Conservation (phyloP, 805 yeast species). For the Candida anglica region DNA sequence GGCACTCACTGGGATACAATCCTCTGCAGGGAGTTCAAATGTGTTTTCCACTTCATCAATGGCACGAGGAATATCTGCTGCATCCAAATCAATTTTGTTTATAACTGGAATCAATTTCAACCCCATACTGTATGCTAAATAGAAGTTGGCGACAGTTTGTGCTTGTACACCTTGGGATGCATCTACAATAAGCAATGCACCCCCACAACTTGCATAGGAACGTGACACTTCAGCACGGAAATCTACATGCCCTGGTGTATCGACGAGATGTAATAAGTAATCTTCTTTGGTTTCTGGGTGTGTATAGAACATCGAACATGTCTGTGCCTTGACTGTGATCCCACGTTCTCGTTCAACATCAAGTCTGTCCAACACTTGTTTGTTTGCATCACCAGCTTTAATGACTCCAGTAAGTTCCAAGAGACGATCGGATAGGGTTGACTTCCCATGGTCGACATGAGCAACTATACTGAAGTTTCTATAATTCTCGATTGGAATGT, state of each 20-base stretch:
- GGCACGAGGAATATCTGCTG: constrained; percentile 78
- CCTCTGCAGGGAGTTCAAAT: constrained; percentile 73
- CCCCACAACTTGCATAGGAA: constrained; percentile 94
- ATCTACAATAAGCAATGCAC: constrained; percentile 85
- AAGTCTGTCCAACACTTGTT: constrained; percentile 83
- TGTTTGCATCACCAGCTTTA: constrained; percentile 60
- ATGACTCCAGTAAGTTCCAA: constrained; percentile 88
- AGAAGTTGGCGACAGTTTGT: constrained; percentile 96
- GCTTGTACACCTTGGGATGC: constrained; percentile 97
- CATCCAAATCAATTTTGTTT: constrained; percentile 86
- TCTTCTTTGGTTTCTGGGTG: constrained; percentile 57
- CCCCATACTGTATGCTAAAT: constrained; percentile 81
- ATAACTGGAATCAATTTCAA: constrained; percentile 82
- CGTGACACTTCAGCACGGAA: constrained; percentile 90
- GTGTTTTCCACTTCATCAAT: constrained; percentile 81
- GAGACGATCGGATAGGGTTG: constrained; percentile 84
- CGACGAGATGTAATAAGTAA: constrained; percentile 84
- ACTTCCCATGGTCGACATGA: constrained; percentile 88
- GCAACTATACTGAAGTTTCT: constrained; percentile 94
- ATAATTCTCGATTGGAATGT: constrained; percentile 77
- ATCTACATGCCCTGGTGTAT: constrained; percentile 98
- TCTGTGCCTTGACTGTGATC: constrained; percentile 95
- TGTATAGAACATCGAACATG: constrained; percentile 86
- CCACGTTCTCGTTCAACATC: constrained; percentile 97
- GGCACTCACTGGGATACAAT: constrained; percentile 83